Conservation (phyloP, 2,329 filamentous ascomycete species). For the Colletotrichum siamense region DNA sequence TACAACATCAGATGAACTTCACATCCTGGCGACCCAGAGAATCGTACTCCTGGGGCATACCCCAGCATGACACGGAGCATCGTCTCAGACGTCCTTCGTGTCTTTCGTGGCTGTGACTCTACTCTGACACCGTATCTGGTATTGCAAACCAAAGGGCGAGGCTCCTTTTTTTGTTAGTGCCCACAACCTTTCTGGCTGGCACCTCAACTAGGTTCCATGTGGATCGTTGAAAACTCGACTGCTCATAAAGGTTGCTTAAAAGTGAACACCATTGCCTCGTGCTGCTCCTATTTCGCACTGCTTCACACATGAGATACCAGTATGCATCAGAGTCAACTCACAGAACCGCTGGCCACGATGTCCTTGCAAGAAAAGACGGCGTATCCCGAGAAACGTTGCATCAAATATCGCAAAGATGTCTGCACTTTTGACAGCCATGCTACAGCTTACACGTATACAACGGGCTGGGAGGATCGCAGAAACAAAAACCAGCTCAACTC, state of each 20-base stretch:
- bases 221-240: not conserved
- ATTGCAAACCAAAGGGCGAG: not conserved
- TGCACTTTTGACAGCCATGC: not conserved
- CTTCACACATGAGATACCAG: not conserved
- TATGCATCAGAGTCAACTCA: not conserved
- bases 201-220: not conserved
- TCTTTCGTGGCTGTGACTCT: not conserved
- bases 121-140: not conserved
- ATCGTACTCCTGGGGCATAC: not conserved
- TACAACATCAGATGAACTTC: not conserved
- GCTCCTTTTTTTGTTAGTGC: not conserved
- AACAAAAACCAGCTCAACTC: not conserved
- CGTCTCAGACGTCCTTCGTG: not conserved
- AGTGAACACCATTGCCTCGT: not conserved
- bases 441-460: not conserved
- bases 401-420: not conserved
- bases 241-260: not conserved
- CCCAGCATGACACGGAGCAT: not conserved
- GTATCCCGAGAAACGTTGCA: not conserved
- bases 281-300: no score
- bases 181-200: not conserved
- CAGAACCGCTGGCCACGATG: not conserved
- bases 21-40: not conserved
- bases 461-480: not conserved
- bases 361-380: not conserved